phyloP scores from a whole-genome alignment of 192 early-diverging fungal genomes.

The Coemansia sp. region DNA sequence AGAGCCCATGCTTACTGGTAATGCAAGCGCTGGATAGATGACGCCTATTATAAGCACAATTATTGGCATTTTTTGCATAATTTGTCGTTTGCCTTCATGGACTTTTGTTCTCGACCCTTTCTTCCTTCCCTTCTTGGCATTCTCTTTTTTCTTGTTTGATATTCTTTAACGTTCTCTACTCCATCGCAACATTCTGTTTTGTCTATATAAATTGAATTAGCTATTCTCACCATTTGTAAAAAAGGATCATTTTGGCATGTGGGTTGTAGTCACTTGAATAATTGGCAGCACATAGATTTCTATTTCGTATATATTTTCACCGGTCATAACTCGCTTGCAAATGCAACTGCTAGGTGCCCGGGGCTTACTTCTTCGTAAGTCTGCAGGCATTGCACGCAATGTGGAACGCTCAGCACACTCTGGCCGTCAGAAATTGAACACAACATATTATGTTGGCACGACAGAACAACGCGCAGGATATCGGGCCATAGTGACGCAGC shows the following conservation, averaged over 20 bases:
- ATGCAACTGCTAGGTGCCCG: constrained; percentile 24
- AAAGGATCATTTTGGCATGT: background rate
- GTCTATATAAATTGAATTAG: background rate
- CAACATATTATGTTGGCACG: background rate
- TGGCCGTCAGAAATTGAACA: background rate
- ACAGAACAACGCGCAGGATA: constrained; percentile 14
- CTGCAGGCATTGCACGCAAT: background rate
- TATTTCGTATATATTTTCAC: background rate
- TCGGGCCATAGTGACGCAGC: constrained; percentile 9
- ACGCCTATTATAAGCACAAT: background rate
- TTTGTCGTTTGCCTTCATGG: background rate
- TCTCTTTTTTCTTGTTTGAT: constrained; percentile 5
- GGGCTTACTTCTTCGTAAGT: constrained; percentile 7
- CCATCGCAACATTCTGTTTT: background rate
- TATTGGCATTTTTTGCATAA: background rate
- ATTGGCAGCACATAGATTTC: background rate
- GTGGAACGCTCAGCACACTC: background rate
- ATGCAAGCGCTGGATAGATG: background rate
- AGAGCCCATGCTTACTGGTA: constrained; percentile 8
- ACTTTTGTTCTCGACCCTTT: constrained; percentile 1
- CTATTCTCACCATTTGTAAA: background rate
- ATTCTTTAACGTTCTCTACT: background rate
- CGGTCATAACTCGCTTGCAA: background rate
- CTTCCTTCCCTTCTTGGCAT: background rate
- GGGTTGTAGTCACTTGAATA: background rate